phyloP scores from a whole-genome alignment of 2,329 filamentous ascomycete species.

The Stromatinia cepivora region DNA sequence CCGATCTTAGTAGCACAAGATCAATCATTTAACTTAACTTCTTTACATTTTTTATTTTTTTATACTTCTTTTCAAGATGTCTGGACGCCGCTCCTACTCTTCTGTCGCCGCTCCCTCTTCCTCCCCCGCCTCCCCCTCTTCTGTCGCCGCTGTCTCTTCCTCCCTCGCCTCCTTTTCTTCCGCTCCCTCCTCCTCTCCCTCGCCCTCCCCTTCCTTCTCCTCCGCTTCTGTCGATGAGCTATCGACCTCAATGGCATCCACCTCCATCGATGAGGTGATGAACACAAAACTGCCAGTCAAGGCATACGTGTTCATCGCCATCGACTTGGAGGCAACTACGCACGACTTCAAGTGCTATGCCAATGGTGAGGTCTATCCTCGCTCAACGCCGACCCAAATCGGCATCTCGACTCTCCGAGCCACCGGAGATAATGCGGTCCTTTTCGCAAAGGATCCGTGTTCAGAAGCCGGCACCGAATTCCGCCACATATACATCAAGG shows the following conservation, averaged over 20 bases:
- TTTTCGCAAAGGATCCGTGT: background rate
- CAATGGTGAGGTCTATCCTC: background rate
- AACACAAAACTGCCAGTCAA: background rate
- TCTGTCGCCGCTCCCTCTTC: background rate
- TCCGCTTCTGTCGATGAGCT: background rate
- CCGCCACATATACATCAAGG: background rate
- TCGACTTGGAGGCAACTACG: constrained; percentile 16
- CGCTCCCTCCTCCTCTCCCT: background rate
- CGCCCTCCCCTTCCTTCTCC: background rate
- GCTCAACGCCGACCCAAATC: constrained; percentile 5
- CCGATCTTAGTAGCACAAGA: no score
- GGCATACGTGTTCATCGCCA: background rate
- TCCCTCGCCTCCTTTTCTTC: no score
- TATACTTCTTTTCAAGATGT: no score
- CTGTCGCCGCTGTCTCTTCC: no score
- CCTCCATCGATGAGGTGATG: background rate
- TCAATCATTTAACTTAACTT: background rate
- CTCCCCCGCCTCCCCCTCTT: background rate
- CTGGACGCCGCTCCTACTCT: background rate
- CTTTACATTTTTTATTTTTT: background rate
- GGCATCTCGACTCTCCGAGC: background rate
- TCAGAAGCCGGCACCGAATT: background rate
- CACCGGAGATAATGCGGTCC: background rate
- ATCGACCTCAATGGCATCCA: background rate
- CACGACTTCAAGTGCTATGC: background rate